A percentile compares a stretch with the other conserved stretches of the same genome.
phyloP scores from a whole-genome alignment of 495 filamentous ascomycete species.

The Podospora anserina region DNA sequence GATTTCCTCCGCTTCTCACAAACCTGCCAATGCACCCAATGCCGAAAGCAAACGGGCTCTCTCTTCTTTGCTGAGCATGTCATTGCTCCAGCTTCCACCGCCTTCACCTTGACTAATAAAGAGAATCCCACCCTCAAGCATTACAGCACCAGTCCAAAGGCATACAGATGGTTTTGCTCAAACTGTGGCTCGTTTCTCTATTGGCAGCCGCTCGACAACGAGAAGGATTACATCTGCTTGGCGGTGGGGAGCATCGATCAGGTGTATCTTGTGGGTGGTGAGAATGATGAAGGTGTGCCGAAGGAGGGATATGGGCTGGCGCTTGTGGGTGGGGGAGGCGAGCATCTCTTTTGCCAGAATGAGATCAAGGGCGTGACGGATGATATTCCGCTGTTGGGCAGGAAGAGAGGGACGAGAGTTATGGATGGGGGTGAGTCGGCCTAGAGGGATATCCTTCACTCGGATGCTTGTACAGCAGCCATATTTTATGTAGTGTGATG shows the following conservation, averaged over 20 bases:
- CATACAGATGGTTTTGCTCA: constrained; percentile 37
- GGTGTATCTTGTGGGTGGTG: constrained; percentile 37
- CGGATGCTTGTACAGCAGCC: no score
- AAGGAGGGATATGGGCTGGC: constrained; percentile 32
- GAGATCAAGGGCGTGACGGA: constrained; percentile 43
- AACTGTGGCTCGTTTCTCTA: constrained; percentile 40
- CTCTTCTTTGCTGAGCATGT: constrained; percentile 34
- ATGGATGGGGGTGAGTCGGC: no score
- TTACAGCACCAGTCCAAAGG: constrained; percentile 29
- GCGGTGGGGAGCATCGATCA: constrained; percentile 37
- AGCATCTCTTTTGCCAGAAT: constrained; percentile 32
- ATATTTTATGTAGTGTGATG: no score
- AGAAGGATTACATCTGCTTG: constrained; percentile 20
- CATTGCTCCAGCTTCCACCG: constrained; percentile 5
- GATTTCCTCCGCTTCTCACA: constrained; percentile 36
- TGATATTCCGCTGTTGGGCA: constrained; percentile 17
- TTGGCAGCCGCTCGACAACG: constrained; percentile 26
- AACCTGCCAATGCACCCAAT: constrained; percentile 44
- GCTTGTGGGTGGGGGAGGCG: constrained; percentile 26
- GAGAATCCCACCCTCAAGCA: constrained; percentile 25
- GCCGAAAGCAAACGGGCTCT: constrained; percentile 35
- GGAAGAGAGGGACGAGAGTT: constrained; percentile 13
- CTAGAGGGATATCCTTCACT: no score
- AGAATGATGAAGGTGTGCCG: constrained; percentile 29
- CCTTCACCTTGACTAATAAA: constrained; percentile 25